Evolutionary conservation across 192 early-diverging fungal species (phyloP).

Genomic region (Phycomyces nitens): DNA sequence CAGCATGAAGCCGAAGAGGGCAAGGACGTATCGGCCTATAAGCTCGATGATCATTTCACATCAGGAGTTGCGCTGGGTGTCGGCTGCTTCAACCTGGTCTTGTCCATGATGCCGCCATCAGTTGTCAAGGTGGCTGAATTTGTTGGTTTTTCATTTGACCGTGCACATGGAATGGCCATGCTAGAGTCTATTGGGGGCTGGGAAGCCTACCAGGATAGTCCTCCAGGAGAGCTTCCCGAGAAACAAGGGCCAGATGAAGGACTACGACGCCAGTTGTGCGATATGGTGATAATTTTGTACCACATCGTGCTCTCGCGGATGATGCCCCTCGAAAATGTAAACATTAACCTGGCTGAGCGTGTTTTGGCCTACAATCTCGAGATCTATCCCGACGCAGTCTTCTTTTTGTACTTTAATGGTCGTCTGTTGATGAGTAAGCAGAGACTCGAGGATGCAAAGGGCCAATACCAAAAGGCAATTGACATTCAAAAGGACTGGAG

Average conservation of each 20-base stretch:
- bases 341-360: constrained; percentile 58
- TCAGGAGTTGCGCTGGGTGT: constrained; percentile 77
- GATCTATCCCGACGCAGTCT: constrained; percentile 62
- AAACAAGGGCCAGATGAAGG: constrained; percentile 48
- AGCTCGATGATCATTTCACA: constrained; percentile 78
- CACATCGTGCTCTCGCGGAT: constrained; percentile 71
- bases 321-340: constrained; percentile 64
- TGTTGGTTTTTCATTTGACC: constrained; percentile 79
- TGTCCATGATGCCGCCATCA: constrained; percentile 70
- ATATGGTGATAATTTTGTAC: constrained; percentile 68
- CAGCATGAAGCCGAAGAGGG: constrained; percentile 46
- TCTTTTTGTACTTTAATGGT: constrained; percentile 72
- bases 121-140: constrained; percentile 76
- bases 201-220: constrained; percentile 39
- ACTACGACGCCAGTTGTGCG: constrained; percentile 69
- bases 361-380: constrained; percentile 54
- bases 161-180: constrained; percentile 68
- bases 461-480: constrained; percentile 53
- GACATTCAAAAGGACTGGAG: constrained; percentile 62
- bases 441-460: constrained; percentile 57
- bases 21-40: constrained; percentile 45
- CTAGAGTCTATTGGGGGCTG: constrained; percentile 72
- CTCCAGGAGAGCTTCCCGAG: constrained; percentile 29
- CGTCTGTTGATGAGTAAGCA: constrained; percentile 57
- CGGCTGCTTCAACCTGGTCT: constrained; percentile 73